A percentile compares a stretch with the other conserved stretches of the same genome.
Evolutionary conservation across 2,329 filamentous ascomycete genomes (phyloP).

Genomic region (Fusarium verrucosum): DNA sequence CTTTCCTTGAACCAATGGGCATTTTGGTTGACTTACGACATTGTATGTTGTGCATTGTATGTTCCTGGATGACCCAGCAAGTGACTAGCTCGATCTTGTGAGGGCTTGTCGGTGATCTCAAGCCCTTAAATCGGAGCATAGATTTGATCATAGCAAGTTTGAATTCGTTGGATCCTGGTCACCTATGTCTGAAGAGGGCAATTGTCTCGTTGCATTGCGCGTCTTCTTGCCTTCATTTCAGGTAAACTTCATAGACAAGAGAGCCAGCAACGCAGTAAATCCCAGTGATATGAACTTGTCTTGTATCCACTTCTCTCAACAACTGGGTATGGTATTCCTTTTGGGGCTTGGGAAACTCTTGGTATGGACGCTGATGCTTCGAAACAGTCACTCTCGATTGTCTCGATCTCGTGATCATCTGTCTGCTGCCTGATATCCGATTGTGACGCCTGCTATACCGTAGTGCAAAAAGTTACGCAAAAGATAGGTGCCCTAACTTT

Average conservation of each 20-base stretch:
- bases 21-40: not conserved
- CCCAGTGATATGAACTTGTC: not conserved
- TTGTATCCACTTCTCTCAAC: slow-evolving; percentile 2
- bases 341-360: slow-evolving; percentile 3
- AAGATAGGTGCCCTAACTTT: slow-evolving; percentile 2
- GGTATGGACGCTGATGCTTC: slow-evolving; percentile 18
- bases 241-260: not conserved
- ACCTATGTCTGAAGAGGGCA: not conserved
- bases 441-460: slow-evolving; percentile 6
- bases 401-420: slow-evolving; percentile 15
- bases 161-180: slow-evolving; percentile 2
- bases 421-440: slow-evolving; percentile 10
- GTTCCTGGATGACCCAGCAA: slow-evolving; percentile 10
- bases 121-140: not conserved
- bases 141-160: not conserved
- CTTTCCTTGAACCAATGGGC: not conserved
- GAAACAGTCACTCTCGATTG: slow-evolving; percentile 19
- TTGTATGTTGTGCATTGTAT: slow-evolving; percentile 1
- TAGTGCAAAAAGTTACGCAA: not conserved
- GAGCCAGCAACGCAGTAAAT: not conserved
- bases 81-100: not conserved
- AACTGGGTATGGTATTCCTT: not conserved
- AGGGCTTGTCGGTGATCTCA: not conserved
- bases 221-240: not conserved
- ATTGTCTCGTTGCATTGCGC: not conserved